Evolutionary conservation across 805 yeast species (phyloP).

Genomic region (Candida boidinii): DNA sequence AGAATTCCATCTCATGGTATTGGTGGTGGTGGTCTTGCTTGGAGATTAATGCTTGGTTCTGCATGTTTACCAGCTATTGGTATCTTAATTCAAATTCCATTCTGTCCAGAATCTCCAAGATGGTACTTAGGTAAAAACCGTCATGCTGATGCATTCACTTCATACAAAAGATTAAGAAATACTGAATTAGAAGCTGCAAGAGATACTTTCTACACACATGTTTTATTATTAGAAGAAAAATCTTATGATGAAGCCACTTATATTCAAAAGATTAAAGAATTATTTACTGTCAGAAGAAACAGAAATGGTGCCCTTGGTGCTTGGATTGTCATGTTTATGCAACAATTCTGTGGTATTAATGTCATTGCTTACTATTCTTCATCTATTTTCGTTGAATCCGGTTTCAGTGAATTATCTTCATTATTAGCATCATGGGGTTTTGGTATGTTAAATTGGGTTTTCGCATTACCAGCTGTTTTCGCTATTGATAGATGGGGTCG

Average conservation of each 20-base stretch:
- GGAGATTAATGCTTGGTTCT: constrained; percentile 66
- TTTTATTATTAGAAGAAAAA: constrained; percentile 53
- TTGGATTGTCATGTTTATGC: constrained; percentile 81
- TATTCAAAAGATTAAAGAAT: constrained; percentile 38
- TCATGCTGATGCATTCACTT: constrained; percentile 47
- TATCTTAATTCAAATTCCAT: constrained; percentile 52
- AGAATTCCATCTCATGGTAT: constrained; percentile 38
- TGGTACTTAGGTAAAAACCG: constrained; percentile 70
- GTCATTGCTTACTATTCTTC: constrained; percentile 84
- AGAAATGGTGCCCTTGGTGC: constrained; percentile 78
- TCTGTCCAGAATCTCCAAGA: constrained; percentile 69
- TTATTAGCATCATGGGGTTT: constrained; percentile 81
- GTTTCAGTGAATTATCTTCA: constrained; percentile 53
- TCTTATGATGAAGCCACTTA: constrained; percentile 36
- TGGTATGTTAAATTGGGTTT: constrained; percentile 71
- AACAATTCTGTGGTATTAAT: constrained; percentile 86
- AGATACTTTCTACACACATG: constrained; percentile 62
- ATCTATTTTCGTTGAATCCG: constrained; percentile 61
- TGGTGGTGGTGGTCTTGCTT: constrained; percentile 42
- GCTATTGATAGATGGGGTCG: constrained; percentile 77
- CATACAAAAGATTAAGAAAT: constrained; percentile 40
- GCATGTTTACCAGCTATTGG: constrained; percentile 61
- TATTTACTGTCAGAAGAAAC: constrained; percentile 69
- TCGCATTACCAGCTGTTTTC: constrained; percentile 76
- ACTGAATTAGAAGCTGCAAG: constrained; percentile 56